These are phyloP conservation scores for Pseudogymnoascus sp. DNA, from an alignment of 2,329 filamentous ascomycete genomes.

Conservation along the genomic window DNA sequence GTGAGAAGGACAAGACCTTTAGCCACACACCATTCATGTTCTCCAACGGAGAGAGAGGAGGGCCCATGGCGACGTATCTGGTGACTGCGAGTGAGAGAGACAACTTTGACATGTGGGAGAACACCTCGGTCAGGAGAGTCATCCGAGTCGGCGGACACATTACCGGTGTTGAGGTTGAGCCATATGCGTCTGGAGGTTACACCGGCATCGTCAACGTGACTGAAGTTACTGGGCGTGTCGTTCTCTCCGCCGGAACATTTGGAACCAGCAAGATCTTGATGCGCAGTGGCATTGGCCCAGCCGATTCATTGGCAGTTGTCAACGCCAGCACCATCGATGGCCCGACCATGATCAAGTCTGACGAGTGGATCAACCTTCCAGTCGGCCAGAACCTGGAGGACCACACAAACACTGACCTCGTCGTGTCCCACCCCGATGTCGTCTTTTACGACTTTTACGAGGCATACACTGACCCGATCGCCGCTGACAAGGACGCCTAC, in stretches of 20 bases:
- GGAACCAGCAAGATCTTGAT: constrained; percentile 35
- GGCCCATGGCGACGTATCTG: constrained; percentile 63
- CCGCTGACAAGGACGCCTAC: constrained; percentile 36
- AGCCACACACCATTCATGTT: constrained; percentile 60
- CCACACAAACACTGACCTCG: constrained; percentile 52
- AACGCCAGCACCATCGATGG: background rate
- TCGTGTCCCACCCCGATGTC: constrained; percentile 38
- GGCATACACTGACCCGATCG: constrained; percentile 43
- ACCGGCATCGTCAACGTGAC: constrained; percentile 39
- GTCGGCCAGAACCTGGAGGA: constrained; percentile 54
- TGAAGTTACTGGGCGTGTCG: constrained; percentile 29
- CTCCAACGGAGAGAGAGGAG: constrained; percentile 52
- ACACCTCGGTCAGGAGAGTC: constrained; percentile 56
- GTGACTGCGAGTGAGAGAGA: constrained; percentile 46
- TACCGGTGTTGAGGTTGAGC: constrained; percentile 60
- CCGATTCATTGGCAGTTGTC: constrained; percentile 30
- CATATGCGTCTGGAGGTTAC: constrained; percentile 43
- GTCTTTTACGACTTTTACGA: constrained; percentile 55
- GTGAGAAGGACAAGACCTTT: constrained; percentile 56
- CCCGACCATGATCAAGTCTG: constrained; percentile 22
- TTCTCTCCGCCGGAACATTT: constrained; percentile 8
- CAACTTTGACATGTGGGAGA: constrained; percentile 59
- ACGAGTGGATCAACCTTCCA: constrained; percentile 50
- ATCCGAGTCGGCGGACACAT: constrained; percentile 52
- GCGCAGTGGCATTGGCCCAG: constrained; percentile 53